Evolutionary conservation across 345 rosid genomes (phyloP).

Genomic region (Hevea brasiliensis): DNA sequence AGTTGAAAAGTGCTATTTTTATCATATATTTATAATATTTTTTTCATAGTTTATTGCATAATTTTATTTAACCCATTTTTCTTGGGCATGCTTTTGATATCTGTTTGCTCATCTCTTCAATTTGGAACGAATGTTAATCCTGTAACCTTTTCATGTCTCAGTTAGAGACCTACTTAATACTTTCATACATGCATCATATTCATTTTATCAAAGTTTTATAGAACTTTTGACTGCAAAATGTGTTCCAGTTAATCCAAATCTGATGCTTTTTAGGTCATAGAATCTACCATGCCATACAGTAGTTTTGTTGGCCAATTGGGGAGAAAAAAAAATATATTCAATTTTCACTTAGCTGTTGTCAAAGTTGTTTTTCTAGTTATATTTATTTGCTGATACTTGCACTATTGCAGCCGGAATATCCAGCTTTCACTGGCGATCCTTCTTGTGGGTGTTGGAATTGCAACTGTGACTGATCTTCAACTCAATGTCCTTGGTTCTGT

Average conservation of each 20-base stretch:
- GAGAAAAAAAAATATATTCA: slow-evolving; percentile 1
- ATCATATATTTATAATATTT: background rate
- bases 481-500: too few species aligned
- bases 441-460: slow-evolving; percentile 98
- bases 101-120: background rate
- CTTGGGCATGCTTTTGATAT: background rate
- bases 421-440: slow-evolving; percentile 82
- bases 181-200: background rate
- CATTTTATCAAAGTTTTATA: background rate
- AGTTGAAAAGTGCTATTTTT: background rate
- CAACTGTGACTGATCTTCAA: slow-evolving; percentile 98
- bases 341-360: background rate
- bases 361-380: background rate
- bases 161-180: background rate
- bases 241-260: background rate
- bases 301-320: background rate
- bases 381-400: slow-evolving; percentile 20
- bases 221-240: background rate
- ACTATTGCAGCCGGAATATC: slow-evolving; percentile 70
- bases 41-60: background rate
- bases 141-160: background rate
- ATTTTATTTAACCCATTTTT: background rate
- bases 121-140: background rate
- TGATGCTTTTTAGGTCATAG: background rate
- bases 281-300: background rate